Evolutionary conservation across 306 rosid species (phyloP).

Genomic region (Prunus fruticosa): DNA sequence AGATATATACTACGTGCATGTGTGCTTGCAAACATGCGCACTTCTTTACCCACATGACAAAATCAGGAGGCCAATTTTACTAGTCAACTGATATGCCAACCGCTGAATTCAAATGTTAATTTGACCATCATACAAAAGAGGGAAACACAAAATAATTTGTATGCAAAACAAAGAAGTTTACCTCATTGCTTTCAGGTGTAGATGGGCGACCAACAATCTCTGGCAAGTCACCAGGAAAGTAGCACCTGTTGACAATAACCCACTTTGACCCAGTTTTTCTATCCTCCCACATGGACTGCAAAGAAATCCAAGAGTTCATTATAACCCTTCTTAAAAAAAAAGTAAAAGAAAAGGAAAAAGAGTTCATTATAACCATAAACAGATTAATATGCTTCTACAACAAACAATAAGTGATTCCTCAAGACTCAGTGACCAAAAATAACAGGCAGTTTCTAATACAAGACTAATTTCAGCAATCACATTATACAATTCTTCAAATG

Average conservation of each 20-base stretch:
- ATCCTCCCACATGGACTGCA: constrained; percentile 95
- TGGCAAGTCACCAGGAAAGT: constrained; percentile 83
- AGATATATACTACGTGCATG: neutral
- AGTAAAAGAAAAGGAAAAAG: neutral
- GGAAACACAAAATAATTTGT: neutral
- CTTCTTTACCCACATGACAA: neutral
- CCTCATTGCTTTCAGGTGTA: constrained; percentile 88
- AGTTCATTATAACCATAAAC: constrained; percentile 5
- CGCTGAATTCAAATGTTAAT: neutral
- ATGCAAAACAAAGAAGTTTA: constrained; percentile 18
- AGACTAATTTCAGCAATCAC: neutral
- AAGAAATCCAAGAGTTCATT: constrained; percentile 24
- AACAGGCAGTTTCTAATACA: constrained; percentile 3
- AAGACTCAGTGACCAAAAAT: constrained; percentile 1
- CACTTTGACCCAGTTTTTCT: constrained; percentile 63
- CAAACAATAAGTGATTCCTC: constrained; percentile 11
- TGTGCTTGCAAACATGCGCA: neutral
- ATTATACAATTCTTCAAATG: constrained; percentile 15
- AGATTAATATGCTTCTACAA: constrained; percentile 16
- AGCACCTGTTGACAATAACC: constrained; percentile 63
- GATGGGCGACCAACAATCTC: constrained; percentile 64
- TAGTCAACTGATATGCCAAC: constrained; percentile 15
- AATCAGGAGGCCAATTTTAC: neutral
- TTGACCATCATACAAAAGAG: neutral
- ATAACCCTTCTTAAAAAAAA: neutral